These are phyloP conservation scores for Xylaria sp. DNA, from an alignment of 2,329 filamentous ascomycete species.

Conservation along the genomic window DNA sequence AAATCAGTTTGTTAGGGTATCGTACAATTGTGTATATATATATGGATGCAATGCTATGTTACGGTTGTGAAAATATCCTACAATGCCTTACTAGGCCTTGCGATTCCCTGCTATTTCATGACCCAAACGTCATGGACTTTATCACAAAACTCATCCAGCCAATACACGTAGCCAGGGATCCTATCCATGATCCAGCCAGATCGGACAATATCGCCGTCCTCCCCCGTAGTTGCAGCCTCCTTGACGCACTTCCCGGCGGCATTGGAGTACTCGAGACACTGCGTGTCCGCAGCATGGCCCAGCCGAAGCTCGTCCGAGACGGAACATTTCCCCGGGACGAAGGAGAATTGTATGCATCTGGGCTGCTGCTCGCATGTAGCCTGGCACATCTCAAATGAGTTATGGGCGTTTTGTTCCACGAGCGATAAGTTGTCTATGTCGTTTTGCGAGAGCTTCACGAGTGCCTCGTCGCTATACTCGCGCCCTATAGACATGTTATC, in stretches of 20 bases:
- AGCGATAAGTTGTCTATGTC: slow-evolving; percentile 32
- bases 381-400: slow-evolving; percentile 37
- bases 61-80: neutral
- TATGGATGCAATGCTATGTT: neutral
- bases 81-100: no score
- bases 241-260: slow-evolving; percentile 38
- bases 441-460: slow-evolving; percentile 32
- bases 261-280: slow-evolving; percentile 39
- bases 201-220: slow-evolving; percentile 31
- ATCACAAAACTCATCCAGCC: slow-evolving; percentile 29
- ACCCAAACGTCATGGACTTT: slow-evolving; percentile 29
- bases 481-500: slow-evolving; percentile 39
- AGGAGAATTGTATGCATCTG: slow-evolving; percentile 40
- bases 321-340: slow-evolving; percentile 34
- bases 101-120: slow-evolving; percentile 17
- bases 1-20: no score
- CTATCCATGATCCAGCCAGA: slow-evolving; percentile 39
- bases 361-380: slow-evolving; percentile 35
- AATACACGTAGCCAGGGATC: slow-evolving; percentile 30
- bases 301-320: slow-evolving; percentile 37
- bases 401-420: slow-evolving; percentile 35
- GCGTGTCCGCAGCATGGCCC: slow-evolving; percentile 33
- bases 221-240: slow-evolving; percentile 30
- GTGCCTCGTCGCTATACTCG: slow-evolving; percentile 38
- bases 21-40: slow-evolving; percentile 1